Base-by-base conservation (phyloP, 2,329 filamentous ascomycete species). In the Knufia petricola region DNA sequence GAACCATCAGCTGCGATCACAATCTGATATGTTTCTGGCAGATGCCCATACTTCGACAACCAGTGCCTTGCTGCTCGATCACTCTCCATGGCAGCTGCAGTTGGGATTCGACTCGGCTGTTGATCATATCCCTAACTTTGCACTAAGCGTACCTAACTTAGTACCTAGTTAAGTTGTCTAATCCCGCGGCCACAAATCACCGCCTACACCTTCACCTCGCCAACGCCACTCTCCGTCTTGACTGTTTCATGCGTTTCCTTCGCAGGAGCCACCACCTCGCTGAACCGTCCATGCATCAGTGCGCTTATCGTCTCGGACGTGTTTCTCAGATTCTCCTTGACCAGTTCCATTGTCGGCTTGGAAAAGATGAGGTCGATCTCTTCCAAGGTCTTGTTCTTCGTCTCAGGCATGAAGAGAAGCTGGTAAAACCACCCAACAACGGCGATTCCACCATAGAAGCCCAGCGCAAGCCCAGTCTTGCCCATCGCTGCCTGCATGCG, bases 381-480 rank as follows among this genome's bases (percentile, higher is more conserved):
- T 36, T 58, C 55, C 1, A 58, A 38, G 2, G 52, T 55, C 19
- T 51, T 52, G 1, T 50, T 52, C 39, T 55, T 55, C 2, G 82
- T 85, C 69, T 85, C 81, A 0, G 81, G 82, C 83, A 86, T 86
- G 66, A 85, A 86, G 43, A 85, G 61, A 40, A 85, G 69, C 66
- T 86, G 82, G 63, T 85, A 86, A 56, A 84, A 68, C 75, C 81
- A 84, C 10, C 81, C 83, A 0, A 86, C 8, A 0, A 83, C 73
- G 0, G 82, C 82, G 47, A 86, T 85, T 13, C 83, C 83, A 3
- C 83, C 82, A 62, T 85, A 87, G 65, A 87, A 86, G 2, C 83
- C 83, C 0, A 86, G 72, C 0, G 77, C 71, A 0, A 86, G 69
- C 8, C 83, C 82, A 1, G 80, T 84, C 28, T 66, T 70, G 6